Percentiles rank a stretch among this genome's conserved stretches.
These are phyloP conservation scores for Dictyophora rubrovolvata DNA, from an alignment of 768 basidiomycete species.

Conservation along the genomic window DNA sequence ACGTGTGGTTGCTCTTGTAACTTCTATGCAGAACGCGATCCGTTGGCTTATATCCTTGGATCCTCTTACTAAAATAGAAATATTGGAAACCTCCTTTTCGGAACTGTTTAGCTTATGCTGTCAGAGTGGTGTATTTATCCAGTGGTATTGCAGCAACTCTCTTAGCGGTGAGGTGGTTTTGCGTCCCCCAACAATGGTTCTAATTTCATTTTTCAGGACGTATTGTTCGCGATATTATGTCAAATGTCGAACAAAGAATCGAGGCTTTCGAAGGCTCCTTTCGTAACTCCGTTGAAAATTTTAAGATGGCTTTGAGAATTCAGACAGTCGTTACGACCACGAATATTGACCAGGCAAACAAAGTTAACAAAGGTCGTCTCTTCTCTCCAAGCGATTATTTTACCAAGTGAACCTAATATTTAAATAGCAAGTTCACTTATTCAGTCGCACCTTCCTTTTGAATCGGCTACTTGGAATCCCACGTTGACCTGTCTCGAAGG, in stretches of 20 bases:
- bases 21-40: background rate
- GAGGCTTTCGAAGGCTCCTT: background rate
- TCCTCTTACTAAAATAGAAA: background rate
- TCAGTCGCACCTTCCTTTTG: background rate
- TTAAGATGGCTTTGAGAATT: background rate
- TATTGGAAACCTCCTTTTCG: background rate
- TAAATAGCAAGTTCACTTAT: background rate
- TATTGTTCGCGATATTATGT: background rate
- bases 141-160: background rate
- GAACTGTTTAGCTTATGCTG: background rate
- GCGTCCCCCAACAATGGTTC: background rate
- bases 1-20: background rate
- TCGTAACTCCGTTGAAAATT: background rate
- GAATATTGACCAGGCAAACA: background rate
- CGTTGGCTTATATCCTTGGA: background rate
- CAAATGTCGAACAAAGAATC: background rate
- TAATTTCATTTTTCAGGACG: background rate
- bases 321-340: background rate
- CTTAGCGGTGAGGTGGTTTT: background rate
- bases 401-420: background rate
- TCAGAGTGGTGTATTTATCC: background rate
- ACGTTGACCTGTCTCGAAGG: background rate
- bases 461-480: background rate
- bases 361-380: background rate
- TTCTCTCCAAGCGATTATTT: background rate